A percentile compares a stretch with the other conserved stretches of the same genome.
phyloP scores from a whole-genome alignment of 176 grass and related monocot genomes.

The maize (Zea mays) region Zm-B73-REFERENCE-NAM-5.0 NC_050101.1:178351501-178352000 shows the following conservation, averaged over 20 bases:
- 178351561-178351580: constrained; percentile 60
- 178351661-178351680: constrained; percentile 49
- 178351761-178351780: constrained; percentile 82
- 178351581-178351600: constrained; percentile 50
- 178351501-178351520: constrained; percentile 99
- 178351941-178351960: constrained; percentile 77
- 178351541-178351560: constrained; percentile 77
- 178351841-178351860: constrained; percentile 73
- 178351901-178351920: constrained; percentile 90
- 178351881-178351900: constrained; percentile 92
- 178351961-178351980: constrained; percentile 45
- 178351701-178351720: constrained; percentile 86
- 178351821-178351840: constrained; percentile 69
- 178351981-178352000: constrained; percentile 50
- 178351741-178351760: constrained; percentile 81
- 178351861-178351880: constrained; percentile 87
- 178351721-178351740: constrained; percentile 78
- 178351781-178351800: constrained; percentile 79
- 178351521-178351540: constrained; percentile 56
- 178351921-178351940: constrained; percentile 71
- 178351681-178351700: constrained; percentile 75
- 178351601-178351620: constrained; percentile 25
- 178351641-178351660: constrained; percentile 48
- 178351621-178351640: constrained; percentile 52
- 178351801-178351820: constrained; percentile 80